Conservation (phyloP, 768 basidiomycete genomes). For the Cystoderma amianthinum region DNA sequence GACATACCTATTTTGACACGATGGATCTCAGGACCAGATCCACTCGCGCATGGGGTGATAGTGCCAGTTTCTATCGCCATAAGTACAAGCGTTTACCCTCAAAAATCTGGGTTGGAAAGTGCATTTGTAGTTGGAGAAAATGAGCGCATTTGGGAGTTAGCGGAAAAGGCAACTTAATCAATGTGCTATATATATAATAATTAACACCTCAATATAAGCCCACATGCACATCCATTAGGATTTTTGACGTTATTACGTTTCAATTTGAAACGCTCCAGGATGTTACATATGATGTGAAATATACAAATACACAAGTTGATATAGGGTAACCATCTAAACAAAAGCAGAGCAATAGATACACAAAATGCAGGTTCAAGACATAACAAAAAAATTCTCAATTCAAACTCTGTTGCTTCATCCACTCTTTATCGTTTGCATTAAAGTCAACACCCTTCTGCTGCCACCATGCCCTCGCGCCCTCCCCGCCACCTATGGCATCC, state of each 20-base stretch:
- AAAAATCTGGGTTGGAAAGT: not conserved
- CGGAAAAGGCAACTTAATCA: too few species aligned
- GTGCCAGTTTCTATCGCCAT: conserved; percentile 2
- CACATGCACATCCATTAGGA: too few species aligned
- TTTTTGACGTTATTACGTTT: too few species aligned
- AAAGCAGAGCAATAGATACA: conserved; percentile 6
- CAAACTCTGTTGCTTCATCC: conserved; percentile 77
- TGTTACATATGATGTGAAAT: too few species aligned
- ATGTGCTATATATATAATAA: not conserved
- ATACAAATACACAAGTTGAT: conserved; percentile 4
- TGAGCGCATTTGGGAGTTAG: not conserved
- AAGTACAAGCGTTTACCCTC: not conserved
- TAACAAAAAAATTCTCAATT: conserved; percentile 36
- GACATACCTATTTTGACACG: conserved; percentile 14
- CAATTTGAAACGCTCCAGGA: too few species aligned
- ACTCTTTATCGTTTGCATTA: conserved; percentile 78
- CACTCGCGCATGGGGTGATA: conserved; percentile 13
- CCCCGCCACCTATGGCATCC: conserved; percentile 78
- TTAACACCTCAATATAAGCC: too few species aligned
- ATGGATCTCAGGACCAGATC: conserved; percentile 15
- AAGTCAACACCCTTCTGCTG: conserved; percentile 75
- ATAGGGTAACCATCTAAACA: conserved; percentile 4
- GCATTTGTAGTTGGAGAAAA: not conserved
- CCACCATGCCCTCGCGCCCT: conserved; percentile 77
- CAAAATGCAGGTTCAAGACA: conserved; percentile 9